phyloP scores from a whole-genome alignment of 2,329 filamentous ascomycete species.

The Rutstroemia sp. region DNA sequence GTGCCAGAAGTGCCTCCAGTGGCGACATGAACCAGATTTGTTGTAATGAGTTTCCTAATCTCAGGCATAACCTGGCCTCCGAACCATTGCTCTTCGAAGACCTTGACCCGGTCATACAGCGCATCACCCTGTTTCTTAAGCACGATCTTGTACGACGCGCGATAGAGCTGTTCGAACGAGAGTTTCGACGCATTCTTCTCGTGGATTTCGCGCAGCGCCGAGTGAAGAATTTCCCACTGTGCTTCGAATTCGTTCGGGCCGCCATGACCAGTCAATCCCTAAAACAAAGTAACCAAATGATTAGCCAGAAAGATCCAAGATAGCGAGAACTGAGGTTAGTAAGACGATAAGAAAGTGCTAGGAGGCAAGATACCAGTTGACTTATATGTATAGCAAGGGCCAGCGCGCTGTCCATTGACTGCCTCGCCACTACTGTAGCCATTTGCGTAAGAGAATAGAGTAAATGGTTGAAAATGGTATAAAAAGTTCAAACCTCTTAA shows the following conservation, averaged over 20 bases:
- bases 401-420: not conserved
- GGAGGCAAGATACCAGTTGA: constrained; percentile 1
- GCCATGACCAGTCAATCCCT: constrained; percentile 47
- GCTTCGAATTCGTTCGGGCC: constrained; percentile 74
- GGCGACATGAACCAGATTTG: constrained; percentile 54
- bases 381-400: not conserved
- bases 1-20: constrained; percentile 48
- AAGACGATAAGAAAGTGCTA: not conserved
- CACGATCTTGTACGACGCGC: constrained; percentile 89
- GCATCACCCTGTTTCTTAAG: constrained; percentile 76
- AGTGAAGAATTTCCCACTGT: constrained; percentile 70
- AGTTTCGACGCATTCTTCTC: constrained; percentile 82
- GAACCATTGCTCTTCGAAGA: constrained; percentile 80
- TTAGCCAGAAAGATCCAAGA: constrained; percentile 3
- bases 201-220: constrained; percentile 81
- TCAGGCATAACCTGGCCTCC: constrained; percentile 61
- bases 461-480: too few species aligned
- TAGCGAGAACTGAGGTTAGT: not conserved
- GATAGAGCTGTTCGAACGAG: constrained; percentile 93
- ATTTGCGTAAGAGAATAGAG: not conserved
- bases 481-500: not conserved
- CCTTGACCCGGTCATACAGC: constrained; percentile 72
- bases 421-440: not conserved
- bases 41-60: constrained; percentile 65
- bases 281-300: not conserved